Evolutionary conservation across 1,284 basidiomycete genomes (phyloP), one percentile per base, ranked within the genome.

Genomic region (Sporisorium graminicola): DNA sequence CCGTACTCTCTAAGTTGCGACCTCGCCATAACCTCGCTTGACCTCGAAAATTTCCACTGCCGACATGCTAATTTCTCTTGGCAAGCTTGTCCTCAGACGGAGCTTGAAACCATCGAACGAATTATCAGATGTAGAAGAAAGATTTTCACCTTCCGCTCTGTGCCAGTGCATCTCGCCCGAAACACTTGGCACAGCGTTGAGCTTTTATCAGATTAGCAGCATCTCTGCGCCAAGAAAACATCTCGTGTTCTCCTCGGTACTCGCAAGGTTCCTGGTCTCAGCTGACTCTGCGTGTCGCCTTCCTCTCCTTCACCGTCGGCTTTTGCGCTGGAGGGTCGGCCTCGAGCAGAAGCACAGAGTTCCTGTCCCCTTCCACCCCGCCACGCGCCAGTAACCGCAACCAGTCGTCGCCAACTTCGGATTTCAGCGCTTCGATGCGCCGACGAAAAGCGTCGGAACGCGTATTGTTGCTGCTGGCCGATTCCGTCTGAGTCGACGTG

Each of bases 361-460:
- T 42, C 7, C 59, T 46, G 27, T 71, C 62, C 4, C 50, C 62
- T 4, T 22, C 44, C 18, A 44, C 64, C 9, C 64, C 68, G 5
- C 66, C 68, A 7, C 68, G 37, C 1, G 79, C 74, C 14, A 82
- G 43, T 2, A 79, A 50, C 3, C 82, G 68, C 22, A 85, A 57
- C 84, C 84, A 85, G 44, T 85, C 83, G 51, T 85, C 84, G 18
- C 84, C 84, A 8, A 81, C 78, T 42, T 80, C 78, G 27, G 65
- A 67, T 44, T 81, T 82, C 46, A 85, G 65, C 47, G 74, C 76
- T 55, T 85, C 83, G 44, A 85, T 85, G 9, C 78, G 66, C 35
- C 69, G 43, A 1, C 81, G 70, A 20, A 78, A 72, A 2, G 77
- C 63, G 9, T 72, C 65, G 7, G 63, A 56, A 22, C 65, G 58